Evolutionary conservation across 306 rosid genomes (phyloP), one percentile per base, ranked within the genome.

Genomic region (Cucumis hystrix): DNA sequence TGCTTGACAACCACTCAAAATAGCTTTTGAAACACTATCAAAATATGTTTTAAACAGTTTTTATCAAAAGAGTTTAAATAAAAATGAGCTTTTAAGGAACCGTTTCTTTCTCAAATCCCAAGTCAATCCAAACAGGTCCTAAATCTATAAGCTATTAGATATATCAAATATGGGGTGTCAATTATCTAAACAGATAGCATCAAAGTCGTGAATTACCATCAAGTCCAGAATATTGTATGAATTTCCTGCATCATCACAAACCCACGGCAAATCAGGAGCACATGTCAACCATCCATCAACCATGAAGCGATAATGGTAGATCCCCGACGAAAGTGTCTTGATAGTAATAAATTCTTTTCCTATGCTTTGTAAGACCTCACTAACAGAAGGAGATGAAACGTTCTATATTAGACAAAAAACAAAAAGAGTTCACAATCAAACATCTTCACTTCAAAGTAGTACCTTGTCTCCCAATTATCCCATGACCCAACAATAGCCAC

Each of bases 381-480:
- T 94, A 85, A 78, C 51, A 84, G 45, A 72, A 76, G 54, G 35
- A 76, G 68, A 64, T n/a, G 52, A 83, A 79, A 60, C 63, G 80
- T 33, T 78, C 56, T 43, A 57, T 58, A 80, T 79, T 58, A 85
- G 63, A 81, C 2, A 16, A 74, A 43, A 3, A 16, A 80, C n/a
- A 2, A 21, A 74, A 51, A 4, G 11, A 28, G 23, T 74, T 71
- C 59, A 40, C 23, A 39, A 54, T 7, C 59, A 73, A 45, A 60
- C 58, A 39, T 15, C 73, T 33, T 58, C 28, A 15, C 41, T 25
- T 57, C 10, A 75, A 40, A 58, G 56, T 55, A 64, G 72, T 87
- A 94, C 97, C 84, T 85, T 73, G 85, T 85, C 61, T 84, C 81
- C 98, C 98, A 92, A 81, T 87, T 86, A 86, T 90, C 89, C 98